Percentiles rank a stretch among this genome's conserved stretches.
These are phyloP conservation scores for Nakazawaea sp. DNA, from an alignment of 805 yeast genomes.

Conservation along the genomic window DNA sequence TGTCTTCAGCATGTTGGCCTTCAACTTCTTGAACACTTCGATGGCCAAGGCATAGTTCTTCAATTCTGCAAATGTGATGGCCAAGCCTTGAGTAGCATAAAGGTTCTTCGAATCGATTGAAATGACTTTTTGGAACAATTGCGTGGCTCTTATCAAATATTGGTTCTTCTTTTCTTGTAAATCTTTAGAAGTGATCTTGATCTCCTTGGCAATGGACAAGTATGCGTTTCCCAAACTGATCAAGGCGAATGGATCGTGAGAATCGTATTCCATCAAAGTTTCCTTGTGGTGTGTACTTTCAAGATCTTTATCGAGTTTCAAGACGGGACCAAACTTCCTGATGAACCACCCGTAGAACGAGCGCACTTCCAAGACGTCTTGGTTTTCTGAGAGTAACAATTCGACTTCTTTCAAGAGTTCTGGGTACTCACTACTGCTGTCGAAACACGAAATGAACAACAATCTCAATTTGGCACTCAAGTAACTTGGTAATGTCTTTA, in stretches of 20 bases:
- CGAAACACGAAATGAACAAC: conserved; percentile 51
- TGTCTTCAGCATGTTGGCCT: conserved; percentile 40
- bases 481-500: conserved; percentile 59
- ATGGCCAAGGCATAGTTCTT: conserved; percentile 69
- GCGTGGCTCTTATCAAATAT: conserved; percentile 85
- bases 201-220: conserved; percentile 73
- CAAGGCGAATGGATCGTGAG: conserved; percentile 86
- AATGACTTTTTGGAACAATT: conserved; percentile 81
- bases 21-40: conserved; percentile 78
- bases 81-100: conserved; percentile 97
- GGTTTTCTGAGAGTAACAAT: conserved; percentile 42
- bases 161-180: conserved; percentile 55
- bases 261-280: conserved; percentile 73
- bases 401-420: conserved; percentile 47
- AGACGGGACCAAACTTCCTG: conserved; percentile 47
- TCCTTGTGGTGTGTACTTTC: conserved; percentile 81
- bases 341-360: conserved; percentile 92
- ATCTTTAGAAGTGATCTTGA: conserved; percentile 42
- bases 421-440: conserved; percentile 32
- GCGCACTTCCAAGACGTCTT: conserved; percentile 72
- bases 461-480: conserved; percentile 70
- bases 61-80: conserved; percentile 85
- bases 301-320: conserved; percentile 37
- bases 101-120: conserved; percentile 79
- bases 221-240: conserved; percentile 88